Evolutionary conservation across 1,284 basidiomycete species (phyloP).

Genomic region (Ceratobasidium papillatum): DNA sequence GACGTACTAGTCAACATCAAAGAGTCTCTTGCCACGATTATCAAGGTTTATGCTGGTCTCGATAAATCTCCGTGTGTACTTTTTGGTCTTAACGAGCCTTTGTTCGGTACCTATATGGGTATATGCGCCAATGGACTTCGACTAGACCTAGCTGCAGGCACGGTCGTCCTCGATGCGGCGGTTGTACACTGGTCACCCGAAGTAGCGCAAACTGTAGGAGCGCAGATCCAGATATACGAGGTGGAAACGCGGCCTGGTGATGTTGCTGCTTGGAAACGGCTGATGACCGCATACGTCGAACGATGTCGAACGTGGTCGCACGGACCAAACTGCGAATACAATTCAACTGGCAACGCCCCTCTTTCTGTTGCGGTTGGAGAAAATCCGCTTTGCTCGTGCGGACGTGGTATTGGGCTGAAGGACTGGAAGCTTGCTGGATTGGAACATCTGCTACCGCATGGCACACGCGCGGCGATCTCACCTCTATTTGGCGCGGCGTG

Average conservation of each 20-base stretch:
- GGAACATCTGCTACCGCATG: not conserved
- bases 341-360: not conserved
- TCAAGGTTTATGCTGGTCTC: slow-evolving; percentile 21
- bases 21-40: not conserved
- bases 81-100: slow-evolving; percentile 6
- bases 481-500: slow-evolving; percentile 16
- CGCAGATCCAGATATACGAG: not conserved
- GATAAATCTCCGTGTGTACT: not conserved
- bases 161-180: slow-evolving; percentile 6
- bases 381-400: not conserved
- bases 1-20: slow-evolving; percentile 25
- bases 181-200: slow-evolving; percentile 1
- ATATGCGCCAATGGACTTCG: slow-evolving; percentile 11
- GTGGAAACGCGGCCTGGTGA: not conserved
- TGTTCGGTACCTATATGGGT: not conserved
- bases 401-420: slow-evolving; percentile 14
- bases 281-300: slow-evolving; percentile 2
- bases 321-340: slow-evolving; percentile 21
- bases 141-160: slow-evolving; percentile 14
- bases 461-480: slow-evolving; percentile 14
- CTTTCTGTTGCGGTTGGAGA: not conserved
- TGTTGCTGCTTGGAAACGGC: slow-evolving; percentile 1
- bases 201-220: not conserved
- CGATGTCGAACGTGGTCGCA: slow-evolving; percentile 13
- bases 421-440: slow-evolving; percentile 3